Evolutionary conservation across 768 basidiomycete genomes (phyloP).

Genomic region (Tulasnella sp.): DNA sequence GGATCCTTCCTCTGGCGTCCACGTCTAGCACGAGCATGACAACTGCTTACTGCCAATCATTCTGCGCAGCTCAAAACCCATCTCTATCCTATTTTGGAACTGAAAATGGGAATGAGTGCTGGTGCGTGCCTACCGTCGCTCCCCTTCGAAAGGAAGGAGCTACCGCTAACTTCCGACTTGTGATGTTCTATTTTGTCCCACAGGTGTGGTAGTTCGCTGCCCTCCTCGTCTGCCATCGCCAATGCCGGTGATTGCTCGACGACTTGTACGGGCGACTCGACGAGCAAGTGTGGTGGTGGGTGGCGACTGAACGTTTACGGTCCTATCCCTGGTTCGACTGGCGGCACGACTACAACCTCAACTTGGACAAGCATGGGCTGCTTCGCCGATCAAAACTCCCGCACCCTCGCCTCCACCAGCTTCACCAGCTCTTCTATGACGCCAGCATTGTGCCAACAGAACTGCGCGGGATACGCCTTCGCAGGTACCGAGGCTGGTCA

Average conservation of each 20-base stretch:
- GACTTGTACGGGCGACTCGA: conserved; percentile 1
- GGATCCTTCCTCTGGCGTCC: not conserved
- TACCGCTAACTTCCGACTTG: not conserved
- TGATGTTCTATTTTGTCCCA: not conserved
- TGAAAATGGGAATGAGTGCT: conserved; percentile 5
- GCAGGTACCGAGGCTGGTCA: not conserved
- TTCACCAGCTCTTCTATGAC: not conserved
- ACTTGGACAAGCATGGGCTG: not conserved
- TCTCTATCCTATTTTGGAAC: not conserved
- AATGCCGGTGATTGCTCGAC: not conserved
- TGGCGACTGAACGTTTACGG: not conserved
- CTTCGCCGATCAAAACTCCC: not conserved
- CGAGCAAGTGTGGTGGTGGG: not conserved
- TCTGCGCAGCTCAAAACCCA: not conserved
- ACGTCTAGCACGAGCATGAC: not conserved
- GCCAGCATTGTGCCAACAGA: not conserved
- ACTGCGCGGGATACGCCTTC: conserved; percentile 1
- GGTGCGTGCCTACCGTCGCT: not conserved
- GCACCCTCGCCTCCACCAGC: not conserved
- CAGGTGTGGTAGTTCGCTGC: not conserved
- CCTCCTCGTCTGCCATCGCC: not conserved
- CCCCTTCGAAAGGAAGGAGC: not conserved
- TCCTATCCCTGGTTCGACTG: too few relatives aligned
- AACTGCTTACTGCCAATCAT: not conserved
- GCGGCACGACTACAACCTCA: too few relatives aligned